Evolutionary conservation across 495 filamentous ascomycete species (phyloP), one percentile per base, ranked within the genome.

Genomic region (Hypoxylon crocopeplum): DNA sequence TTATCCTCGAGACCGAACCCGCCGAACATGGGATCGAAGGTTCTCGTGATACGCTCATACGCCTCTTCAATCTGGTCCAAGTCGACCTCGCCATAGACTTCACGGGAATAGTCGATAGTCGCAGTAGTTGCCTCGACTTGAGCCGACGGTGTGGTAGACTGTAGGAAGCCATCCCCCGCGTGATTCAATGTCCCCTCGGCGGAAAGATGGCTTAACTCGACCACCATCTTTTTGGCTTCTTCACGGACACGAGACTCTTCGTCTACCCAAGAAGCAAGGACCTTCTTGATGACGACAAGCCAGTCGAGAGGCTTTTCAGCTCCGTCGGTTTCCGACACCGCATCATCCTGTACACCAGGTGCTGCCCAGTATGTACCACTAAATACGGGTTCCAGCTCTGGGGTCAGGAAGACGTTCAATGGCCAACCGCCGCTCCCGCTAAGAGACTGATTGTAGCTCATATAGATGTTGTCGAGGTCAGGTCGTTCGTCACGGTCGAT

Each of bases 341-440:
- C 36, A 69, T 77, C 45, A 77, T 82, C 48, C 78, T 83, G 64
- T 76, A 87, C 52, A 84, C 91, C 76, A n/a, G 78, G 77, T 1
- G 92, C 92, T 7, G 94, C 92, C 90, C 91, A 97, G 71, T 98
- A 98, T 25, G 94, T 97, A 16, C 92, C 95, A 39, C 95, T 95
- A 72, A 97, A 98, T 16, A 98, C 86, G 0, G 94, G 94, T 57
- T 97, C 88, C 5, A 98, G 82, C 63, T 93, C 86, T 0, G 95
- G 95, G 0, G 95, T 98, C 20, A 98, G 79, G 69, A 98, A 98
- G 16, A 97, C 90, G 70, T 97, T 98, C 38, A 98, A 79, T 8
- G 94, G 94, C 95, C 95, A 98, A 20, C 94, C 94, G 2, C 92
- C 95, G 1, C 88, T 91, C 15, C 91, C 92, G 29, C 88, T 96